Conservation (phyloP, 1,139 yeast species). For the Pichia sp. region DNA sequence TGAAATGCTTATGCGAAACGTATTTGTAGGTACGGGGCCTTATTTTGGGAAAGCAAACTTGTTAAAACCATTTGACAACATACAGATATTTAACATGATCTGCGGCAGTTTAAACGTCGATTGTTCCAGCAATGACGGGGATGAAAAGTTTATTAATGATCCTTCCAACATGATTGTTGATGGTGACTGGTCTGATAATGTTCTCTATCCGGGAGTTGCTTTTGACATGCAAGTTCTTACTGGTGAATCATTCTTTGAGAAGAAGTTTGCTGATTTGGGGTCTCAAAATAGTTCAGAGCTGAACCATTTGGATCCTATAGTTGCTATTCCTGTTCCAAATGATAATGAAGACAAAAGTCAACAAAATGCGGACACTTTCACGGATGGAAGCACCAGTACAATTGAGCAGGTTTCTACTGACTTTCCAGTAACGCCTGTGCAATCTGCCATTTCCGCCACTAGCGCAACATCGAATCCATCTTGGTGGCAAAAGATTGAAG, state of each 20-base stretch:
- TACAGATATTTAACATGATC: constrained; percentile 64
- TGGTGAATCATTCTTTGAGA: constrained; percentile 2
- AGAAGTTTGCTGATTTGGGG: not conserved
- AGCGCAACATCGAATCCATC: not conserved
- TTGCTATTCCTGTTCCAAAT: not conserved
- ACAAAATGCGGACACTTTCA: not conserved
- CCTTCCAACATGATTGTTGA: not conserved
- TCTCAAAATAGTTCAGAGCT: too few species aligned
- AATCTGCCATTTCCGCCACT: not conserved
- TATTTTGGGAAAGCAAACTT: constrained; percentile 33
- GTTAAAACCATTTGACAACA: constrained; percentile 61
- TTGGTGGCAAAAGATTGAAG: not conserved
- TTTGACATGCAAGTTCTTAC: not conserved
- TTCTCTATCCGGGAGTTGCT: constrained; percentile 2
- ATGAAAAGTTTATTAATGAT: not conserved
- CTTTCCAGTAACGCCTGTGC: not conserved
- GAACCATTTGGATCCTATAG: not conserved
- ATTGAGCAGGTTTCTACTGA: not conserved
- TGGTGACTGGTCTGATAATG: not conserved
- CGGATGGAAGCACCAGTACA: not conserved
- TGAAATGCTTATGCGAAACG: constrained; percentile 73
- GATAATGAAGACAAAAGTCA: not conserved
- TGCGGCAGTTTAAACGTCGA: constrained; percentile 56
- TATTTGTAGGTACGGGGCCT: constrained; percentile 78
- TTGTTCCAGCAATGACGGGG: constrained; percentile 31